These are phyloP conservation scores for Salvia hispanica DNA, from an alignment of 257 asterid genomes.

Conservation along the genomic window DNA sequence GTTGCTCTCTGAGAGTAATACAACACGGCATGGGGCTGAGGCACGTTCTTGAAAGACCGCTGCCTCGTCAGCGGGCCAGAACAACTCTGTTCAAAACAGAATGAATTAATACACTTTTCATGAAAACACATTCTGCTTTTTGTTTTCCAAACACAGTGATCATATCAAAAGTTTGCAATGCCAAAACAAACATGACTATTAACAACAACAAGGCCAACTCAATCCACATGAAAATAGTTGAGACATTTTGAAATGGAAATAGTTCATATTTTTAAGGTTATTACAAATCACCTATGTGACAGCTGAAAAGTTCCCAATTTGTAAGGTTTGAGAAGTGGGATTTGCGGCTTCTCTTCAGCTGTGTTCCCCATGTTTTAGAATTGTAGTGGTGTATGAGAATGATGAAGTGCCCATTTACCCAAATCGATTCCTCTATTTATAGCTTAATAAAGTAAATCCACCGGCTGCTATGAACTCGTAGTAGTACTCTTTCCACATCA, in stretches of 20 bases:
- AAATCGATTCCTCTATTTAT: background rate
- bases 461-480: too few relatives aligned
- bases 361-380: slow-evolving; percentile 38
- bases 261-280: too few relatives aligned
- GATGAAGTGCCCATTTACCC: background rate
- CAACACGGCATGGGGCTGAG: slow-evolving; percentile 68
- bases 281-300: slow-evolving; percentile 52
- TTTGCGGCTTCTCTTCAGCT: slow-evolving; percentile 34
- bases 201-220: too few relatives aligned
- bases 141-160: too few relatives aligned
- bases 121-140: too few relatives aligned
- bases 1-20: slow-evolving; percentile 68
- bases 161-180: too few relatives aligned
- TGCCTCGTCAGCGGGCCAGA: slow-evolving; percentile 73
- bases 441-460: too few relatives aligned
- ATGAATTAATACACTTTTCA: too few relatives aligned
- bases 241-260: too few relatives aligned
- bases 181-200: too few relatives aligned
- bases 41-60: slow-evolving; percentile 56
- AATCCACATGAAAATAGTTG: too few relatives aligned
- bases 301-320: slow-evolving; percentile 50
- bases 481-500: too few relatives aligned
- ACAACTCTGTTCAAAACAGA: slow-evolving; percentile 45
- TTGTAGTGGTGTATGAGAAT: background rate
- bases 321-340: slow-evolving; percentile 55